phyloP scores from a whole-genome alignment of 2,329 filamentous ascomycete species.

The Dactylellina parvicollis region DNA sequence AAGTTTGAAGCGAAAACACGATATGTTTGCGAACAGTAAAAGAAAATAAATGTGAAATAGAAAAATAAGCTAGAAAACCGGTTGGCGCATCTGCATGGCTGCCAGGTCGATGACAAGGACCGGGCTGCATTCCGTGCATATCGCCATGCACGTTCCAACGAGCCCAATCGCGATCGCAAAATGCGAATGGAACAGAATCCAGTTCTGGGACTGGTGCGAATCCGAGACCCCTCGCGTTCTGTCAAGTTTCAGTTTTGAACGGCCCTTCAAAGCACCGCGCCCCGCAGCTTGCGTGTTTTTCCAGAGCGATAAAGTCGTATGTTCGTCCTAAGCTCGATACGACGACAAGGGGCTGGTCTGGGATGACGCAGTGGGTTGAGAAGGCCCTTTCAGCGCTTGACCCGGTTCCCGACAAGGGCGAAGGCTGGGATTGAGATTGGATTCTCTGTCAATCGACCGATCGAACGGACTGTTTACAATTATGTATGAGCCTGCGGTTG shows the following conservation, averaged over 20 bases:
- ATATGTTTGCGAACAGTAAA: neutral
- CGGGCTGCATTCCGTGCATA: constrained; percentile 19
- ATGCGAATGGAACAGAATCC: neutral
- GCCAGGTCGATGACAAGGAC: constrained; percentile 2
- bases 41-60: neutral
- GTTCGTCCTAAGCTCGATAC: neutral
- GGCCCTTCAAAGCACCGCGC: constrained; percentile 1
- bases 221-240: constrained; percentile 40
- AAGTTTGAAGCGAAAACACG: no score
- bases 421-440: constrained; percentile 15
- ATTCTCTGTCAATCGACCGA: constrained; percentile 29
- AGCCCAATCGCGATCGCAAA: constrained; percentile 15
- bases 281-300: constrained; percentile 37
- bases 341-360: constrained; percentile 13
- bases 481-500: neutral
- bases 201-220: neutral
- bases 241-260: constrained; percentile 36
- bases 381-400: constrained; percentile 1
- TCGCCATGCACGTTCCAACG: constrained; percentile 17
- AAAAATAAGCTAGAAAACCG: constrained; percentile 14
- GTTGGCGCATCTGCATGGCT: constrained; percentile 26
- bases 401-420: constrained; percentile 13
- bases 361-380: constrained; percentile 41
- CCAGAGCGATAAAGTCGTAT: constrained; percentile 5
- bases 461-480: neutral